Base-by-base conservation (phyloP, 2,329 filamentous ascomycete genomes). In the Pseudocercospora musae region DNA sequence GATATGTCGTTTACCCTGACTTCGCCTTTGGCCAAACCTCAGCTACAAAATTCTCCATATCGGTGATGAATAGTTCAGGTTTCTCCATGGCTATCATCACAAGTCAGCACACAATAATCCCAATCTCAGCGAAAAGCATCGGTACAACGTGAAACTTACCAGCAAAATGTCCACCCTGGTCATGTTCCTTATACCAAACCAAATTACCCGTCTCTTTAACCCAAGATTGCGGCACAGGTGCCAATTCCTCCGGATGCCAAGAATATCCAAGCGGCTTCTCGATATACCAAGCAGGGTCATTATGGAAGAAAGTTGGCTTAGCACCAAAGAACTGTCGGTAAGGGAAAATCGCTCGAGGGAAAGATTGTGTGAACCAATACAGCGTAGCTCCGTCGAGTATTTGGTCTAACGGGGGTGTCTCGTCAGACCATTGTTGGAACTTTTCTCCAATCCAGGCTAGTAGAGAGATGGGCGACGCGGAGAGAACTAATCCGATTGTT, bases 371-470 rank as follows among this genome's bases (percentile, higher is more conserved):
- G 61, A 85, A 75, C 84, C 84, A 87, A 68, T 85, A 87, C 3
- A 86, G 68, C 1, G 78, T 80, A 10, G 83, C 78, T 6, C 76
- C 72, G n/a, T 79, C 77, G 2, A 87, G 72, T 10, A 86, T 82
- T 0, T 74, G 67, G 23, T 72, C 62, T 7, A 82, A 61, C 0
- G 73, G 68, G 0, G 79, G 79, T 18, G 71, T 70, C 3, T 74
- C 68, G 63, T 86, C 83, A 1, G 75, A 76, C 84, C 83, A 87
- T 4, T 79, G 79, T 0, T 84, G 72, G 60, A 83, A 82, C 69
- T 86, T 86, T 66, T 87, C 84, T 3, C 81, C 82, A 25, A 86
- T 78, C 80, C 85, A 88, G 4, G 81, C 79, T 1, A 88, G 76
- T 7, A 87, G 69, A 0, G 83, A 80, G 2, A 87, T 65, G 0